Evolutionary conservation across 2,329 filamentous ascomycete species (phyloP), one percentile per base, ranked within the genome.

Genomic region (Pestalotiopsis sp.): DNA sequence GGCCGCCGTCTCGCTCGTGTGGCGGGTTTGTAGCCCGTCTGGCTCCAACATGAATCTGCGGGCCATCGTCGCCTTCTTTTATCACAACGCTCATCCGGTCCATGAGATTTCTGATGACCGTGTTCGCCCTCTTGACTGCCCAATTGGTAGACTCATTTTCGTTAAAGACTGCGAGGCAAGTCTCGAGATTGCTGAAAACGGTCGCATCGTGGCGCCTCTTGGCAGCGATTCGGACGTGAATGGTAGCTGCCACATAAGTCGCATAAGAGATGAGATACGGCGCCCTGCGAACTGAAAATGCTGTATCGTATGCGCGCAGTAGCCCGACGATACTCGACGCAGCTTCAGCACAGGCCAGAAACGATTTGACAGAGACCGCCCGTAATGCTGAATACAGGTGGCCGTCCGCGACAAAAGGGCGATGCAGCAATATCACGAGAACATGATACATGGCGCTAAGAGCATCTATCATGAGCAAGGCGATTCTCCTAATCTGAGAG

Each of bases 241-340:
- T 87, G 0, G 85, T 88, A 0, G 85, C 85, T 3, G 82, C 82
- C 0, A 87, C 85, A 68, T 88, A 89, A 0, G 84, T 87, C 0
- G 87, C 85, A 72, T 89, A 89, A 0, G 84, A 86, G 20, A 88
- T 81, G 1, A 88, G 75, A 67, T 88, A 88, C 0, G 86, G 86
- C 0, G 86, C 84, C 12, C 81, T 76, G 12, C 79, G 76, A 1
- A 86, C 78, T 1, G 81, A 83, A 56, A 85, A 87, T 0, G 80
- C 77, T 38, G 76, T 75, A 27, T 85, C 79, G 59, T 87, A 87
- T 4, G 79, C 76, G 23, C 80, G 79, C 0, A 87, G 72, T 0
- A 87, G 73, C 3, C 77, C 74, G 14, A 81, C 80, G 3, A 87
- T 87, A 14, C 79, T 78, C 11, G 78, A 77, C 0, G 85, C 85